phyloP scores from a whole-genome alignment of 495 filamentous ascomycete species.

The Hyphodiscus hymeniophilus region DNA sequence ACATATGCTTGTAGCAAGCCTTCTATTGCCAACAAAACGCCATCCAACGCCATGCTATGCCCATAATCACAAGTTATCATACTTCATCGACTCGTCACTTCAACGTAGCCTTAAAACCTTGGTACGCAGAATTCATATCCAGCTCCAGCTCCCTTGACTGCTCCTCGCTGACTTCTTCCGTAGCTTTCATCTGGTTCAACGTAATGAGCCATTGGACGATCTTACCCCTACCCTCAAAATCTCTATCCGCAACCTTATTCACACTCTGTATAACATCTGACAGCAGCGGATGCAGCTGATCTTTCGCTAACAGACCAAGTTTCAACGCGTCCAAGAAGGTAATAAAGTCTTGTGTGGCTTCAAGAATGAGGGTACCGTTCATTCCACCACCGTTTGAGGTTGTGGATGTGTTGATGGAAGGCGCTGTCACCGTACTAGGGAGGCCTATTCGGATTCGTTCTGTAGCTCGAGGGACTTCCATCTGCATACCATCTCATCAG shows the following conservation, averaged over 20 bases:
- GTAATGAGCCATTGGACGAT: slow-evolving; percentile 98
- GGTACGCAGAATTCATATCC: slow-evolving; percentile 84
- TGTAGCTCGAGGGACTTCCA: slow-evolving; percentile 91
- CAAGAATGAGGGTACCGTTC: slow-evolving; percentile 67
- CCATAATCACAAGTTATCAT: too few species aligned
- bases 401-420: slow-evolving; percentile 33
- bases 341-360: slow-evolving; percentile 95
- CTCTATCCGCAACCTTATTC: slow-evolving; percentile 87
- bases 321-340: slow-evolving; percentile 93
- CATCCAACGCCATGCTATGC: not conserved
- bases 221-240: slow-evolving; percentile 91
- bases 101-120: slow-evolving; percentile 76
- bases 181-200: slow-evolving; percentile 93
- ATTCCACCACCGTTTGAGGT: slow-evolving; percentile 38
- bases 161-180: slow-evolving; percentile 80
- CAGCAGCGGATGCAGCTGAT: slow-evolving; percentile 86
- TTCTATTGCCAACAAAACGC: too few species aligned
- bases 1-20: too few species aligned
- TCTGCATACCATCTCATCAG: slow-evolving; percentile 39
- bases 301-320: slow-evolving; percentile 83
- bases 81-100: slow-evolving; percentile 25
- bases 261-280: slow-evolving; percentile 93
- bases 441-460: slow-evolving; percentile 88
- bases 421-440: slow-evolving; percentile 49
- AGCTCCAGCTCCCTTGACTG: slow-evolving; percentile 81